Conservation (phyloP, 192 early-diverging fungal genomes). For the Irineochytrium annulatum region DNA sequence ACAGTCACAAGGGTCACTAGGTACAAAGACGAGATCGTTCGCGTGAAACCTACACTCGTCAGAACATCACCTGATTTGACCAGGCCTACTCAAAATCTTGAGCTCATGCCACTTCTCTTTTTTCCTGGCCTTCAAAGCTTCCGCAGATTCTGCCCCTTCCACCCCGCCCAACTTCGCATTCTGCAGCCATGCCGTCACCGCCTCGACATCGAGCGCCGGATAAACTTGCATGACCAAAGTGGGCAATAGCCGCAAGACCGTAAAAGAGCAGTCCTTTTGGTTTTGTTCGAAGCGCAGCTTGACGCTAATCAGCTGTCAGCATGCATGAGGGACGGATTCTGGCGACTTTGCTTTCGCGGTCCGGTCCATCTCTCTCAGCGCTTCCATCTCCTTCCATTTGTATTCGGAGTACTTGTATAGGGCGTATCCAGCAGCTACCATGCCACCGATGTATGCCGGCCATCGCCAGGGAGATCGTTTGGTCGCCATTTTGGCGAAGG, state of each 20-base stretch:
- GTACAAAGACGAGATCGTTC: constrained; percentile 82
- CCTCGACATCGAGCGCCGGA: constrained; percentile 76
- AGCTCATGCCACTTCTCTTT: constrained; percentile 84
- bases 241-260: constrained; percentile 77
- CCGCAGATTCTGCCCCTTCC: neutral
- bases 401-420: constrained; percentile 61
- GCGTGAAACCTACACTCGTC: constrained; percentile 71
- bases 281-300: constrained; percentile 91
- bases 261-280: constrained; percentile 85
- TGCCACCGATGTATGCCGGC: constrained; percentile 1
- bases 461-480: too few relatives aligned
- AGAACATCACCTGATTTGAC: neutral
- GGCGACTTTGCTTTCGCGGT: constrained; percentile 77
- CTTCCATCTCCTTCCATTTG: constrained; percentile 72
- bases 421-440: constrained; percentile 26
- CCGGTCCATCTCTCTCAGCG: constrained; percentile 59
- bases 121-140: constrained; percentile 18
- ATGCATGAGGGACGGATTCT: constrained; percentile 13
- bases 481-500: too few relatives aligned
- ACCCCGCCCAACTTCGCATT: constrained; percentile 24
- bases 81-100: constrained; percentile 69
- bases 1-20: constrained; percentile 79
- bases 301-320: constrained; percentile 56
- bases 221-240: constrained; percentile 75
- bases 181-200: constrained; percentile 62